Base-by-base conservation (phyloP, 1,284 basidiomycete genomes). In the Sanghuangporus weigelae region DNA sequence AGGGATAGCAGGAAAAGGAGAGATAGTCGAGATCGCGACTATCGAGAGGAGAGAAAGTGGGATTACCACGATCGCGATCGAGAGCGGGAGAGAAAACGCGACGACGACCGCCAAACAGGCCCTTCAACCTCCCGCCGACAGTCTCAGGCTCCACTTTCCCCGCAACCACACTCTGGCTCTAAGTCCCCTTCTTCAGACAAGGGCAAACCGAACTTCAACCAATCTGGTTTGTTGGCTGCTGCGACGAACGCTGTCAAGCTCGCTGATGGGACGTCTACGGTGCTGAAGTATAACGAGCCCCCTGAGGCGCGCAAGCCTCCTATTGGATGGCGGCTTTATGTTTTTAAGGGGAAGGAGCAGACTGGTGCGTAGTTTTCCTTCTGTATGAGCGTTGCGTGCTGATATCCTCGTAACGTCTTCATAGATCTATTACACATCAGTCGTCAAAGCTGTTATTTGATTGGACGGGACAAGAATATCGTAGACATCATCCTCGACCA, bases 251-350 rank as follows among this genome's bases (percentile, higher is more conserved):
- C 90, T 1, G 86, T 94, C 54, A 84, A 87, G 70, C 81, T 83
- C 39, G 75, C 77, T 7, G 87, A 92, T 69, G 89, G 91, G 10
- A 87, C 85, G 60, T 94, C 89, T 62, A 93, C 96, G 1, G 86
- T 96, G 46, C 79, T 99, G 66, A 99, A 99, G 75, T 99, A 99
- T 73, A 96, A 98, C 70, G 97, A 99, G 75, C 97, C 97, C 11
- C 95, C 96, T 1, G 97, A 99, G 79, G 97, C 97, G 26, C 81
- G 96, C 67, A 97, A 96, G 72, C 96, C 97, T 3, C 77, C 82
- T 2, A 76, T 90, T 44, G 91, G 90, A 23, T 99, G 97, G 97
- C 82, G 97, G 71, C 72, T 99, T 66, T 99, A 98, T 73, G 95
- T 98, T 46, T 99, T 98, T 82, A 98, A 98, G 75, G 95, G 92